Base-by-base conservation (phyloP, 2,329 filamentous ascomycete species). In the Colletotrichum orbiculare region DNA sequence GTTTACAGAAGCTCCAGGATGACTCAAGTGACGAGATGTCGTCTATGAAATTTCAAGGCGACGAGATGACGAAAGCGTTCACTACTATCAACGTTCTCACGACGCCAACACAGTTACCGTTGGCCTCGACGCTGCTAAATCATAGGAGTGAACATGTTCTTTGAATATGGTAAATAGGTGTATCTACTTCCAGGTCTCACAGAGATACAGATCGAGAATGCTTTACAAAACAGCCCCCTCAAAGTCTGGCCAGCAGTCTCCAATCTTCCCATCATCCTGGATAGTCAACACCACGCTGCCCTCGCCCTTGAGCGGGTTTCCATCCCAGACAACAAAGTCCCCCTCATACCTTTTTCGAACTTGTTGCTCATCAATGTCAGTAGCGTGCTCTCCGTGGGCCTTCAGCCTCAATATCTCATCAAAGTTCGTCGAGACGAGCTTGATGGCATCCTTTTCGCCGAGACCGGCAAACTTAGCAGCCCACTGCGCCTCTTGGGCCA, bases 271-370 rank as follows among this genome's bases (percentile, higher is more conserved):
- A n/a, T 63, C 47, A 47, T 58, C 54, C 41, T 63, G 60, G 2
- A 63, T 47, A 49, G 39, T 58, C 6, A 63, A n/a, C 4, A 77
- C 75, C 25, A 78, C 77, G 42, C 74, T 78, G 1, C 74, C 79
- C 2, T 77, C 76, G 49, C 73, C 77, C 49, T 76, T 71, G 41
- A 82, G 66, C 25, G 79, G 80, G 68, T 75, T 74, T 2, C 79
- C 79, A 61, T 82, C 79, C 70, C 74, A 82, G 7, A 82, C 63
- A 11, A 82, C 79, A 52, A 81, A 70, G 57, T 82, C 80, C 6
- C 41, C 54, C 0, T 6, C 3, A 17, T 11, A 53, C 10, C 66
- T 69, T 34, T 69, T 72, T 17, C 60, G 10, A 9, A 7, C 5
- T 5, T 4, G 6, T 8, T 37, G 6, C 25, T 39, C 9, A 4